Evolutionary conservation across 176 grass and related monocot species (phyloP).

Genomic region (Chrysopogon serrulatus): DNA sequence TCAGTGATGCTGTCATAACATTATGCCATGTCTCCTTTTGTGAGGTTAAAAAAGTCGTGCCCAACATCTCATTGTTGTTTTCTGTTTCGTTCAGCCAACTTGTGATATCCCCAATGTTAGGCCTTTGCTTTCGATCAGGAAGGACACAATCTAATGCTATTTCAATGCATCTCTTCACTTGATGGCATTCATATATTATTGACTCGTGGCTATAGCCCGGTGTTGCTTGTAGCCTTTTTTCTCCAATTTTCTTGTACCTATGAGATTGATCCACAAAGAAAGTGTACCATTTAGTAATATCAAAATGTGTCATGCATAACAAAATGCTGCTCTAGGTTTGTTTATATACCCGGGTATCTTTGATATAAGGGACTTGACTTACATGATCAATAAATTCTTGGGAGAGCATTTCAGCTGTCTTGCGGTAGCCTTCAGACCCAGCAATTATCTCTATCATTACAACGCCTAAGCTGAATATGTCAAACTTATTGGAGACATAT

Average conservation of each 20-base stretch:
- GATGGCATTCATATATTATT: neutral
- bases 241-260: neutral
- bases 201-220: neutral
- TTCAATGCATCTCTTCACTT: neutral
- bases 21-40: too few species aligned
- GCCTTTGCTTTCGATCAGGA: neutral
- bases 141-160: neutral
- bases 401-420: too few species aligned
- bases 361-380: neutral
- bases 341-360: neutral
- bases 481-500: too few species aligned
- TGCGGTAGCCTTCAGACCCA: neutral
- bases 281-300: neutral
- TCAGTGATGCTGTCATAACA: too few species aligned
- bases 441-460: neutral
- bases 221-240: neutral
- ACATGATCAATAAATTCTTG: neutral
- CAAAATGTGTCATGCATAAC: neutral
- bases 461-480: neutral
- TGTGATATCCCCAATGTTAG: neutral
- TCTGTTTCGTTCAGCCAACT: neutral
- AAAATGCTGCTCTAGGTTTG: neutral
- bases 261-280: neutral
- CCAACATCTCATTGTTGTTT: too few species aligned
- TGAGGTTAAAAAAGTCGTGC: too few species aligned